phyloP scores from a whole-genome alignment of 1,284 basidiomycete genomes.

The Ustilago sp. region DNA sequence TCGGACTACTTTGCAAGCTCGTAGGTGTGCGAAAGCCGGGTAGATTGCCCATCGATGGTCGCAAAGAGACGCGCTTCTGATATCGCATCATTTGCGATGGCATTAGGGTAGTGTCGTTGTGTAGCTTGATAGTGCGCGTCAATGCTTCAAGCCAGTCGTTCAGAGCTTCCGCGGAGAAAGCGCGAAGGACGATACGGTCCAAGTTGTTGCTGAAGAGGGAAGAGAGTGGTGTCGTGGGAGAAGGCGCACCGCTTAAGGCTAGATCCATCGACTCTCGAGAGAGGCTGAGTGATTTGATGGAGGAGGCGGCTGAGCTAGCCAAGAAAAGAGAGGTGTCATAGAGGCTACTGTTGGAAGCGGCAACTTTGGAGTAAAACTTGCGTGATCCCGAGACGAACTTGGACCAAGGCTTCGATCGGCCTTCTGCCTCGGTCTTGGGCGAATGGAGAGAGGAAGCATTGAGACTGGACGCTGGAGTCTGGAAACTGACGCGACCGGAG shows the following conservation, averaged over 20 bases:
- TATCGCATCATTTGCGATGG: background rate
- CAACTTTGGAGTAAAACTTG: conserved; percentile 21
- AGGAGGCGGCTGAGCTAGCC: conserved; percentile 8
- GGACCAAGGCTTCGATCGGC: conserved; percentile 17
- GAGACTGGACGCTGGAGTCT: background rate
- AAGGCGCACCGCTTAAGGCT: conserved; percentile 18
- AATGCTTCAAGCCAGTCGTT: conserved; percentile 32
- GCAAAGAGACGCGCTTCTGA: conserved; percentile 3
- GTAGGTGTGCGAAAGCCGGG: conserved; percentile 33
- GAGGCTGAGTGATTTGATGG: conserved; percentile 8
- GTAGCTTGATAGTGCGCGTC: conserved; percentile 25
- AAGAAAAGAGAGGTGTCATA: background rate
- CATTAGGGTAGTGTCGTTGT: background rate
- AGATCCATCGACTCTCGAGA: conserved; percentile 10
- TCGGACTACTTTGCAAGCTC: background rate
- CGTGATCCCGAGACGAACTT: conserved; percentile 28
- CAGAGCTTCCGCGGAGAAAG: background rate
- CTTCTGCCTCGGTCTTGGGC: conserved; percentile 3
- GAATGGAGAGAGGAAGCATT: background rate
- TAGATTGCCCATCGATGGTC: conserved; percentile 20
- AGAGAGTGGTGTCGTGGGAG: conserved; percentile 17
- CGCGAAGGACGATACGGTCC: conserved; percentile 14
- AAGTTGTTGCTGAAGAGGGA: conserved; percentile 5
- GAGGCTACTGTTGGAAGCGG: conserved; percentile 11
- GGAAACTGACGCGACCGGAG: conserved; percentile 13